phyloP scores from a whole-genome alignment of 495 filamentous ascomycete genomes.

The Astrocystis sublimbata region DNA sequence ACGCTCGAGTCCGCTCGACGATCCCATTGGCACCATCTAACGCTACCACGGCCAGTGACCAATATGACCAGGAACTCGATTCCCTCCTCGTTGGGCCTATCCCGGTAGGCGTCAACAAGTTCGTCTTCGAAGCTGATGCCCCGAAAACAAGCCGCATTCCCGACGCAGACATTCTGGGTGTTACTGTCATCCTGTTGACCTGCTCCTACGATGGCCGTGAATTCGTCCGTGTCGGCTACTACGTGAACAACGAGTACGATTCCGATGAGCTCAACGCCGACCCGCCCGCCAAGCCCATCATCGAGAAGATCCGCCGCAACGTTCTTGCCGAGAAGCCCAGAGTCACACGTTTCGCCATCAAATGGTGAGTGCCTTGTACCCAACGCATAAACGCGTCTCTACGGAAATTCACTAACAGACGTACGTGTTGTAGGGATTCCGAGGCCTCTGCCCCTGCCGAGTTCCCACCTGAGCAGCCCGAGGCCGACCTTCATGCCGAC shows the following conservation, averaged over 20 bases:
- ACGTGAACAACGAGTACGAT: conserved; percentile 98
- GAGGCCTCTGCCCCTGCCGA: conserved; percentile 94
- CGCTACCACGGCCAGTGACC: conserved; percentile 59
- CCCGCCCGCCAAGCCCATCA: conserved; percentile 85
- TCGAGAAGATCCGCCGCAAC: conserved; percentile 87
- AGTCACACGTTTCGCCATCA: conserved; percentile 97
- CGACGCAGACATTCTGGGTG: conserved; percentile 89
- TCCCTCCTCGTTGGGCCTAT: conserved; percentile 94
- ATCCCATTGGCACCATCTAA: conserved; percentile 5
- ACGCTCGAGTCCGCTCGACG: neutral
- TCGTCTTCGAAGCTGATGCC: conserved; percentile 93
- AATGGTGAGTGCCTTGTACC: conserved; percentile 68
- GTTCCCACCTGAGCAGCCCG: conserved; percentile 95
- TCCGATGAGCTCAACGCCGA: conserved; percentile 83
- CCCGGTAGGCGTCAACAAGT: conserved; percentile 96
- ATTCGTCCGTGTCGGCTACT: conserved; percentile 98
- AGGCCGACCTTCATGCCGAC: conserved; percentile 82
- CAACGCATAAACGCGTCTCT: neutral
- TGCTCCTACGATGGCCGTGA: conserved; percentile 96
- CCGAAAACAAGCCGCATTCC: conserved; percentile 89
- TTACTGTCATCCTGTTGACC: conserved; percentile 94
- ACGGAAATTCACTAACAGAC: conserved; percentile 21
- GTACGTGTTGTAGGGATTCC: conserved; percentile 74
- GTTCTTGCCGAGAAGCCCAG: conserved; percentile 95
- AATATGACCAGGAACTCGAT: conserved; percentile 98